Conservation (phyloP, 768 basidiomycete genomes). For the Podaxis sp. region DNA sequence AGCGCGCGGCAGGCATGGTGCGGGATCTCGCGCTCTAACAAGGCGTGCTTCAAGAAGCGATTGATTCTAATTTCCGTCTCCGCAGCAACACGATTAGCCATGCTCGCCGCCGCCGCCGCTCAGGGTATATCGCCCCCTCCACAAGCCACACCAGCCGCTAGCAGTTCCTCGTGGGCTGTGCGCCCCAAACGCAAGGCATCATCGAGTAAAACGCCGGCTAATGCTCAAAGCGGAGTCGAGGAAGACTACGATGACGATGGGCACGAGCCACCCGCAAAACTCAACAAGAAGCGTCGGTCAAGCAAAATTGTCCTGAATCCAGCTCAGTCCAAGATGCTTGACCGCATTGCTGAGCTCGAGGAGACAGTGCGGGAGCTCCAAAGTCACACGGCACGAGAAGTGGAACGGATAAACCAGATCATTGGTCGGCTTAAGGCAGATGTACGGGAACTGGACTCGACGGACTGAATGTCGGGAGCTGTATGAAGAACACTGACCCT, state of each 20-base stretch:
- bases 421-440: conserved; percentile 25
- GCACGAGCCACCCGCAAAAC: conserved; percentile 22
- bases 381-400: conserved; percentile 26
- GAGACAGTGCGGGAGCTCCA: conserved; percentile 30
- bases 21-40: conserved; percentile 9
- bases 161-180: conserved; percentile 6
- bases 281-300: conserved; percentile 28
- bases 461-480: neutral
- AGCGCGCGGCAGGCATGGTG: conserved; percentile 35
- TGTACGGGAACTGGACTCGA: conserved; percentile 27
- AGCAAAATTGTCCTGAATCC: conserved; percentile 25
- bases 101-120: conserved; percentile 15
- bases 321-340: conserved; percentile 26
- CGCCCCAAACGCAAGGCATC: conserved; percentile 25
- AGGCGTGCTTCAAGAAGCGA: conserved; percentile 7
- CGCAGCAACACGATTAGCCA: conserved; percentile 20
- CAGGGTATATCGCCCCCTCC: conserved; percentile 16
- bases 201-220: conserved; percentile 15
- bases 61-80: conserved; percentile 15
- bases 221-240: conserved; percentile 23
- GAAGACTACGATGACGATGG: conserved; percentile 34
- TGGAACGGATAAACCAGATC: conserved; percentile 30
- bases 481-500: neutral
- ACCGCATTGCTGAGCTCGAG: conserved; percentile 31
- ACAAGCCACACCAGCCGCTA: conserved; percentile 2